Conservation (phyloP, 78 protist genomes). For the Neovahlkampfia damariscottae region DNA sequence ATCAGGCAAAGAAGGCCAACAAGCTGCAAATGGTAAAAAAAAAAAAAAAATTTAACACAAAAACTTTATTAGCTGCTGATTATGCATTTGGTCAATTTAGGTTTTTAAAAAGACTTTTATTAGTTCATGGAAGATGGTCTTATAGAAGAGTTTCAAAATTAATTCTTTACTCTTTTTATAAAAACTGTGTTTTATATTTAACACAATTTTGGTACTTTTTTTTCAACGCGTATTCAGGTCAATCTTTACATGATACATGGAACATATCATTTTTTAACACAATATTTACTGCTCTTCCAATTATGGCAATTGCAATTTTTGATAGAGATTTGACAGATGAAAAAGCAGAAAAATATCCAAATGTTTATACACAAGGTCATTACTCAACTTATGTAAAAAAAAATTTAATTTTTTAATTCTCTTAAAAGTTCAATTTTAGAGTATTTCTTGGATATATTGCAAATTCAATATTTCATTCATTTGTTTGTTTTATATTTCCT, state of each 20-base stretch:
- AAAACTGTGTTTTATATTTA: constrained; percentile 30
- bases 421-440: constrained; percentile 22
- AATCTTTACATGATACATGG: constrained; percentile 38
- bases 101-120: constrained; percentile 38
- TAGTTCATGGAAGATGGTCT: constrained; percentile 56
- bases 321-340: constrained; percentile 48
- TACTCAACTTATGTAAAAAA: neutral
- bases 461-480: constrained; percentile 8
- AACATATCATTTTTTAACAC: constrained; percentile 44
- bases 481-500: constrained; percentile 13
- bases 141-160: constrained; percentile 28
- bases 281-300: constrained; percentile 52
- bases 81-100: constrained; percentile 62
- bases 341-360: constrained; percentile 8
- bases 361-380: constrained; percentile 22
- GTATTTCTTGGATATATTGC: neutral
- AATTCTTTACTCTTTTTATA: constrained; percentile 52
- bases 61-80: constrained; percentile 18
- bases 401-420: too few species aligned
- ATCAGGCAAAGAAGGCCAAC: constrained; percentile 51
- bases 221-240: constrained; percentile 25
- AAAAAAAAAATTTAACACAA: too few species aligned
- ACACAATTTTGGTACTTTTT: constrained; percentile 23
- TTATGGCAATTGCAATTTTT: constrained; percentile 44
- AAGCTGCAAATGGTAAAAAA: constrained; percentile 49